These are phyloP conservation scores for Cordyceps javanica DNA, from an alignment of 2,329 filamentous ascomycete species.

Conservation along the genomic window DNA sequence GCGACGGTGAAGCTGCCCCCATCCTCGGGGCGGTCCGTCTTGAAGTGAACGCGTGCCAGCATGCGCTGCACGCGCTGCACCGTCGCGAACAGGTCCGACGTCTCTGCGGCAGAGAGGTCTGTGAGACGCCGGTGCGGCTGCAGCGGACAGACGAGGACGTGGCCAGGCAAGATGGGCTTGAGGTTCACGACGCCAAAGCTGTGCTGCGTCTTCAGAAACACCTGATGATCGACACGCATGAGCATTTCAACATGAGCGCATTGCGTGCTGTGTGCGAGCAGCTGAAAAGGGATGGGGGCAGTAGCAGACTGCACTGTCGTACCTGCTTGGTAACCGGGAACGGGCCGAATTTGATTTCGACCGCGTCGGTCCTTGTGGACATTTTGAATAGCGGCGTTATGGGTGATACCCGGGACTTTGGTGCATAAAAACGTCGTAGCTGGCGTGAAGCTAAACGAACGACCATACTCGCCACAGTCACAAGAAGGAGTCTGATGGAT, in stretches of 20 bases:
- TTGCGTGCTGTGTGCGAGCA: no score
- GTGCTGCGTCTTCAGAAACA: slow-evolving; percentile 75
- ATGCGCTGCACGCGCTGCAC: slow-evolving; percentile 78
- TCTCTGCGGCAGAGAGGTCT: slow-evolving; percentile 65
- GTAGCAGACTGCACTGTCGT: no score
- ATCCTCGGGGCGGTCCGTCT: slow-evolving; percentile 45
- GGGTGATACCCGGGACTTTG: slow-evolving; percentile 15
- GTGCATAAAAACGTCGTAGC: neutral
- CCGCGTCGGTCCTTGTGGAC: slow-evolving; percentile 20
- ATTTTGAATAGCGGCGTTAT: slow-evolving; percentile 19
- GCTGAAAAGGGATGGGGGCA: no score
- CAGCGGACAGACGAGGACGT: slow-evolving; percentile 82
- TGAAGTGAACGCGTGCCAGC: slow-evolving; percentile 56
- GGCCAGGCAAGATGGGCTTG: slow-evolving; percentile 87
- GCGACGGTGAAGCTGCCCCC: slow-evolving; percentile 79
- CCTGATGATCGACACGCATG: slow-evolving; percentile 42
- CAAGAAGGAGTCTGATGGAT: neutral
- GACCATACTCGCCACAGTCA: neutral
- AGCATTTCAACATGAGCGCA: no score
- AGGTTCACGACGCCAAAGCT: slow-evolving; percentile 91
- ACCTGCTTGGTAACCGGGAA: slow-evolving; percentile 73
- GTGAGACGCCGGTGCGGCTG: slow-evolving; percentile 63
- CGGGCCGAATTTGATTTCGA: slow-evolving; percentile 60
- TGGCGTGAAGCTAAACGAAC: neutral
- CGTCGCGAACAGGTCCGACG: slow-evolving; percentile 76